A percentile compares a stretch with the other conserved stretches of the same genome.
Conservation (phyloP, 2,329 filamentous ascomycete species). For the Emmonsiellopsis sp. region DNA sequence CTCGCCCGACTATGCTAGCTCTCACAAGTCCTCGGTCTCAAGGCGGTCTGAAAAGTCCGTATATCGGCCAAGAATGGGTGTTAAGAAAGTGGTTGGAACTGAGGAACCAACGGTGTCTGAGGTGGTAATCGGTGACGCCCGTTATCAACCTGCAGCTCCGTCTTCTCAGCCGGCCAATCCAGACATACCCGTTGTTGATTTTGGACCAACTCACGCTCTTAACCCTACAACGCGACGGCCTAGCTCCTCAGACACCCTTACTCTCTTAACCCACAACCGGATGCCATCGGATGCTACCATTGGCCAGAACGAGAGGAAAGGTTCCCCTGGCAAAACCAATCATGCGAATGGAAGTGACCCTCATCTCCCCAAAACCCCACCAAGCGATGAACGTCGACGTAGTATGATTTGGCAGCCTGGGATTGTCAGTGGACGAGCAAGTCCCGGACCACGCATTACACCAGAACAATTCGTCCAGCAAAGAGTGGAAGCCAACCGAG, state of each 20-base stretch:
- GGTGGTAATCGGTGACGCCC: slow-evolving; percentile 39
- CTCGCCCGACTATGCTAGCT: slow-evolving; percentile 72
- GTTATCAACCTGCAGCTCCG: slow-evolving; percentile 28
- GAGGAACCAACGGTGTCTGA: slow-evolving; percentile 35
- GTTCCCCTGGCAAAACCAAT: slow-evolving; percentile 6
- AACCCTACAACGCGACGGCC: slow-evolving; percentile 45
- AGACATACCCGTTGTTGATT: slow-evolving; percentile 67
- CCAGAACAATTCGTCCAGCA: slow-evolving; percentile 79
- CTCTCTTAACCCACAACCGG: slow-evolving; percentile 22
- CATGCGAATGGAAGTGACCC: slow-evolving; percentile 18
- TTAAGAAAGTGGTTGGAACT: slow-evolving; percentile 66
- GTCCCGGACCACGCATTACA: slow-evolving; percentile 50
- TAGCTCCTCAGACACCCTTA: slow-evolving; percentile 46
- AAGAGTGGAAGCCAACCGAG: slow-evolving; percentile 49
- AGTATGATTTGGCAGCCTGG: slow-evolving; percentile 74
- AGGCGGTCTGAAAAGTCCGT: slow-evolving; percentile 30
- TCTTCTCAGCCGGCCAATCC: slow-evolving; percentile 26
- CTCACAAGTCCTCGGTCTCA: slow-evolving; percentile 43
- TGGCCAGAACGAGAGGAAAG: slow-evolving; percentile 14
- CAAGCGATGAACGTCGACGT: slow-evolving; percentile 46
- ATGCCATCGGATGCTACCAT: slow-evolving; percentile 25
- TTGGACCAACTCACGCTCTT: slow-evolving; percentile 73
- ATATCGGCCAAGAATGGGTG: slow-evolving; percentile 62
- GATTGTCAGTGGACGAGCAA: slow-evolving; percentile 37
- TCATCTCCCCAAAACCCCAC: slow-evolving; percentile 28